Conservation (phyloP, 163 green algal genomes). For the Chlorella variabilis region DNA sequence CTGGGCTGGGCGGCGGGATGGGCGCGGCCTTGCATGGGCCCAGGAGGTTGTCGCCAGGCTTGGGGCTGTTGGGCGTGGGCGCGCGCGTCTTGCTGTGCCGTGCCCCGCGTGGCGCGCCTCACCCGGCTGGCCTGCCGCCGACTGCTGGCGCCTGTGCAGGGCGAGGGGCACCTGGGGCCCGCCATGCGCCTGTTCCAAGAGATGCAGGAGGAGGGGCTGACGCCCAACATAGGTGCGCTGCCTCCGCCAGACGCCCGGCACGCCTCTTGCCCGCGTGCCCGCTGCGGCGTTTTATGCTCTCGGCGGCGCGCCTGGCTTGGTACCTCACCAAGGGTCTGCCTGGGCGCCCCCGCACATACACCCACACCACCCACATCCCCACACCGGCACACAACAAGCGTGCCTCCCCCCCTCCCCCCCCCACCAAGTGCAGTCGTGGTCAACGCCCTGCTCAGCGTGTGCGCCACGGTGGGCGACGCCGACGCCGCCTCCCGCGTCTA, state of each 20-base stretch:
- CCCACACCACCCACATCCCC: not conserved
- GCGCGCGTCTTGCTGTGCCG: too few relatives aligned
- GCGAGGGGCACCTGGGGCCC: not conserved
- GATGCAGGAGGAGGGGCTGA: constrained; percentile 39
- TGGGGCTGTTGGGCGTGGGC: too few relatives aligned
- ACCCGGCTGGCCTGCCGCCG: not conserved
- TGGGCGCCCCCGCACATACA: too few relatives aligned
- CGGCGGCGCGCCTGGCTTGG: too few relatives aligned
- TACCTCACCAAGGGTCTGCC: too few relatives aligned
- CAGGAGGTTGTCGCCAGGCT: too few relatives aligned
- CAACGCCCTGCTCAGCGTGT: constrained; percentile 38
- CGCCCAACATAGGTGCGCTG: constrained; percentile 23
- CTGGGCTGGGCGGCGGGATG: too few relatives aligned
- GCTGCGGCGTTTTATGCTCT: too few relatives aligned
- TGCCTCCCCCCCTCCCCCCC: not conserved
- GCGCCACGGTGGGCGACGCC: constrained; percentile 10
- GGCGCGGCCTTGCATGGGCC: too few relatives aligned
- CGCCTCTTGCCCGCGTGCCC: too few relatives aligned
- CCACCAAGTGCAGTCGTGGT: not conserved
- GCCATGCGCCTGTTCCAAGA: constrained; percentile 33
- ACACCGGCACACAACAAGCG: not conserved
- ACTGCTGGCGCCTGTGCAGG: not conserved
- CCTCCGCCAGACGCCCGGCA: not conserved
- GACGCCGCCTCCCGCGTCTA: constrained; percentile 28
- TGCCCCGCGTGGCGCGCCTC: too few relatives aligned